Percentiles rank a stretch among this genome's conserved stretches.
These are phyloP conservation scores for Fusarium goolgardi DNA, from an alignment of 2,329 filamentous ascomycete genomes.

Conservation along the genomic window DNA sequence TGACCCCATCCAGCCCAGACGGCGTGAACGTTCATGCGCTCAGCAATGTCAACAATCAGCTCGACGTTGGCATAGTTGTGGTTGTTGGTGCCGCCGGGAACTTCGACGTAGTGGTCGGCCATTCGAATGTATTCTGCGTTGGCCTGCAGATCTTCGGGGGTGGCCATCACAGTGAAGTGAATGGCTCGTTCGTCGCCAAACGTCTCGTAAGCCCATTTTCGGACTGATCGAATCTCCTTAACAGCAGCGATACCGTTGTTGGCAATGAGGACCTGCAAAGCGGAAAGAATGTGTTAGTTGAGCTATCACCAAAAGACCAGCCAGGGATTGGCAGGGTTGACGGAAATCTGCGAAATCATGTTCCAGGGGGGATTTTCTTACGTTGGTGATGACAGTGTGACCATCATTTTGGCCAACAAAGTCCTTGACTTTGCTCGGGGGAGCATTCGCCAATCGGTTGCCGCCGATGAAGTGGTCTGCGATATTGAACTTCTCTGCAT, in stretches of 20 bases:
- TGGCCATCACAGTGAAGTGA: conserved; percentile 99
- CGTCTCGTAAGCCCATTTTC: conserved; percentile 99
- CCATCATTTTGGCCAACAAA: conserved; percentile 91
- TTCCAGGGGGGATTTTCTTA: conserved; percentile 60
- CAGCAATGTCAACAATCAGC: conserved; percentile 97
- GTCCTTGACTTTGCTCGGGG: conserved; percentile 91
- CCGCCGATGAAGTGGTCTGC: conserved; percentile 97
- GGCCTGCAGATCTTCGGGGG: conserved; percentile 94
- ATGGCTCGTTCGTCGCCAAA: conserved; percentile 98
- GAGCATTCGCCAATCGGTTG: conserved; percentile 84
- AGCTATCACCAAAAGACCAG: background rate
- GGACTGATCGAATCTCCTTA: conserved; percentile 98
- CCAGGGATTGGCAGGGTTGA: conserved; percentile 19
- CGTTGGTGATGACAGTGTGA: conserved; percentile 98
- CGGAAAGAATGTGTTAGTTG: conserved; percentile 29
- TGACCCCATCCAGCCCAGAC: conserved; percentile 99
- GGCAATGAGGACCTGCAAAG: conserved; percentile 87
- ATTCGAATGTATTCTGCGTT: conserved; percentile 99
- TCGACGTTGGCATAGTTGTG: conserved; percentile 99
- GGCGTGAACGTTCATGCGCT: conserved; percentile 98
- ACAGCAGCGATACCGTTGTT: conserved; percentile 99
- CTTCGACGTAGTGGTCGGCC: conserved; percentile 99
- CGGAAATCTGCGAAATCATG: background rate
- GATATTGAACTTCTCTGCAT: conserved; percentile 83
- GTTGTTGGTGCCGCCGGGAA: conserved; percentile 98